Base-by-base conservation (phyloP, 2,329 filamentous ascomycete species). In the Xylariaceae sp. region DNA sequence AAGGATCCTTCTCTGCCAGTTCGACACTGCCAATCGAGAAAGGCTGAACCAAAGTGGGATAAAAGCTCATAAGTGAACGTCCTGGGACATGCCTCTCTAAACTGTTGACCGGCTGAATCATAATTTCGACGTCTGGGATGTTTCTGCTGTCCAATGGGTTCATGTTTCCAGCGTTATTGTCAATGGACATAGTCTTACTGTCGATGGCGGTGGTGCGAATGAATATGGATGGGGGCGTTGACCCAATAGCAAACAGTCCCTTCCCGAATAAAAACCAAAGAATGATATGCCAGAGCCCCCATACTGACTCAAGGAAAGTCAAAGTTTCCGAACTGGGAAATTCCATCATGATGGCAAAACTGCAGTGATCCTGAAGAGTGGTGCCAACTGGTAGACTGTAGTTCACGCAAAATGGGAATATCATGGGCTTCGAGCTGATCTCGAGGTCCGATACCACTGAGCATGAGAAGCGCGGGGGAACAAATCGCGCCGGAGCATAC, bases 221-320 rank as follows among this genome's bases (percentile, higher is more conserved):
- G 37, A 57, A 66, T 11, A 61, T 52, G 22, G 47, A 22, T 12
- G 38, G 35, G n/a, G 55, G 52, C 19, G 49, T 36, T 17, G 52
- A 43, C 3, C 49, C 60, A n/a, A 39, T 27, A n/a, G 32, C 16
- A 11, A 67, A 45, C 10, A 62, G 37, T 4, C 64, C 63, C 0
- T 37, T 55, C 25, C 62, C 59, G 7, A 56, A 43, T 16, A 65
- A n/a, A 1, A 64, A 3, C 42, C 59, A 63, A 33, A 65, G 45
- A 3, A 66, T 22, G 2, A 65, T 22, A 11, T 58, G 47, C 57
- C 61, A 65, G 3, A 65, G 21, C 2, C 52, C 53, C 3, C 47
- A 43, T 1, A 62, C 32, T 1, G 55, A 45, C n/a, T 48, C 52
- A 8, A 56, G 32, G 10, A 64, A 19, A 7, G 42, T 50, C 2